These are phyloP conservation scores for Sarocladium kiliense DNA, from an alignment of 2,329 filamentous ascomycete genomes.

Conservation along the genomic window DNA sequence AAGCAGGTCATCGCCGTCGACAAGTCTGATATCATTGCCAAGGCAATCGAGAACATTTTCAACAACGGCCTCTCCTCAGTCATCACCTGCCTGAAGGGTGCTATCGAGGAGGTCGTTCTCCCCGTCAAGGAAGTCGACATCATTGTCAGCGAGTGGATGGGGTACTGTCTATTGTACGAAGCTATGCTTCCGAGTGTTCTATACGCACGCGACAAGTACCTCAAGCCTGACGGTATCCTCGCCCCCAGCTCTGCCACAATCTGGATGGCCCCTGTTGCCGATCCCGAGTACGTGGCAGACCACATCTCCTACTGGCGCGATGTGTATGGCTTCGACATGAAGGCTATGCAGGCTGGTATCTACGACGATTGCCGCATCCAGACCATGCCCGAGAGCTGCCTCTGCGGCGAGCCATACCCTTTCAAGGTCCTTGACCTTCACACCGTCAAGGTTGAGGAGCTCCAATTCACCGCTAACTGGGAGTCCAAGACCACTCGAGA, in stretches of 20 bases:
- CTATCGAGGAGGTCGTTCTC: conserved; percentile 79
- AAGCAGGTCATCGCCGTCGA: conserved; percentile 85
- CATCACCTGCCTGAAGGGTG: conserved; percentile 77
- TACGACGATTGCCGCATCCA: conserved; percentile 78
- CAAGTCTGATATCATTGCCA: conserved; percentile 84
- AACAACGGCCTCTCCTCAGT: conserved; percentile 68
- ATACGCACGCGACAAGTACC: conserved; percentile 80
- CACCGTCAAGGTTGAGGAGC: conserved; percentile 63
- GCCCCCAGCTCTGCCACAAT: conserved; percentile 82
- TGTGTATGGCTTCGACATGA: conserved; percentile 94
- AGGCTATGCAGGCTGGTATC: conserved; percentile 78
- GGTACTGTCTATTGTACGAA: conserved; percentile 88
- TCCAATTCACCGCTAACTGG: conserved; percentile 71
- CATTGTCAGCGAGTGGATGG: conserved; percentile 98
- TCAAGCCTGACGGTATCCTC: conserved; percentile 74
- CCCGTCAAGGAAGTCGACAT: conserved; percentile 82
- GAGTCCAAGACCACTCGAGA: conserved; percentile 54
- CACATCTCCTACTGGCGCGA: conserved; percentile 83
- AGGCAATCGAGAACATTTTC: conserved; percentile 79
- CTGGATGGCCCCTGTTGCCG: conserved; percentile 74
- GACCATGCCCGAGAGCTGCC: conserved; percentile 55
- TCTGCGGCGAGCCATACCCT: conserved; percentile 55
- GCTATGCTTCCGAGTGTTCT: conserved; percentile 94
- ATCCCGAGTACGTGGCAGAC: conserved; percentile 71
- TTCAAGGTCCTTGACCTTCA: conserved; percentile 77